phyloP scores from a whole-genome alignment of 2,329 filamentous ascomycete genomes.

The Leptographium flavum region DNA sequence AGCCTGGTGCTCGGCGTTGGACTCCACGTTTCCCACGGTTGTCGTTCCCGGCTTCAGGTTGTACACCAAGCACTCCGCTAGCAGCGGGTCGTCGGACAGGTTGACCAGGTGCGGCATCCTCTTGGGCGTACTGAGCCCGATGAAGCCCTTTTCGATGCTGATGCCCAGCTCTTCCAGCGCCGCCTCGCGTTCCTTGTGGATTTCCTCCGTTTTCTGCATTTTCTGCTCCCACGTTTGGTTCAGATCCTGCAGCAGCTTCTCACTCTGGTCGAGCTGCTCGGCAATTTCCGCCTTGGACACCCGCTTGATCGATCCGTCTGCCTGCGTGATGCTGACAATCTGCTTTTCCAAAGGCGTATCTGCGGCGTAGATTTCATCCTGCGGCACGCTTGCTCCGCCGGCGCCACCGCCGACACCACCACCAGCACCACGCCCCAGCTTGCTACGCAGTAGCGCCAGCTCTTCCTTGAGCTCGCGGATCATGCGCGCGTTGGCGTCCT shows the following conservation, averaged over 20 bases:
- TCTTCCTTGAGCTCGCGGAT: constrained; percentile 97
- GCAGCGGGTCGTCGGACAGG: constrained; percentile 80
- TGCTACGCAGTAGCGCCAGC: constrained; percentile 68
- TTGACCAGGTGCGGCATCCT: constrained; percentile 99
- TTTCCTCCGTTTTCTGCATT: constrained; percentile 83
- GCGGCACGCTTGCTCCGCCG: constrained; percentile 32
- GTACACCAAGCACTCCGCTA: constrained; percentile 94
- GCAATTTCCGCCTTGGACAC: constrained; percentile 97
- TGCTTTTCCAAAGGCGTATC: constrained; percentile 90
- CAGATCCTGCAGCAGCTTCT: constrained; percentile 88
- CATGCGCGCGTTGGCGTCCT: constrained; percentile 97
- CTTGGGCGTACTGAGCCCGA: constrained; percentile 89
- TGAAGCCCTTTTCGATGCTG: constrained; percentile 96
- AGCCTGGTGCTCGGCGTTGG: constrained; percentile 56
- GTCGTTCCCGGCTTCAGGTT: constrained; percentile 94
- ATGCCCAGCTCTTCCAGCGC: constrained; percentile 94
- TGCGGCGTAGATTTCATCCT: constrained; percentile 78
- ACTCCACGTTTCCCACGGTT: constrained; percentile 86
- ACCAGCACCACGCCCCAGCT: constrained; percentile 52
- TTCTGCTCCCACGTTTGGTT: constrained; percentile 99
- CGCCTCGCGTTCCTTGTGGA: constrained; percentile 92
- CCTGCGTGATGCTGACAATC: constrained; percentile 81
- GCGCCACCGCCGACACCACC: constrained; percentile 27
- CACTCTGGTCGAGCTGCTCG: constrained; percentile 88
- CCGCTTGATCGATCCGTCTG: constrained; percentile 80